Conservation (phyloP, 495 filamentous ascomycete genomes). For the Aspergillus sclerotiicarbonarius region DNA sequence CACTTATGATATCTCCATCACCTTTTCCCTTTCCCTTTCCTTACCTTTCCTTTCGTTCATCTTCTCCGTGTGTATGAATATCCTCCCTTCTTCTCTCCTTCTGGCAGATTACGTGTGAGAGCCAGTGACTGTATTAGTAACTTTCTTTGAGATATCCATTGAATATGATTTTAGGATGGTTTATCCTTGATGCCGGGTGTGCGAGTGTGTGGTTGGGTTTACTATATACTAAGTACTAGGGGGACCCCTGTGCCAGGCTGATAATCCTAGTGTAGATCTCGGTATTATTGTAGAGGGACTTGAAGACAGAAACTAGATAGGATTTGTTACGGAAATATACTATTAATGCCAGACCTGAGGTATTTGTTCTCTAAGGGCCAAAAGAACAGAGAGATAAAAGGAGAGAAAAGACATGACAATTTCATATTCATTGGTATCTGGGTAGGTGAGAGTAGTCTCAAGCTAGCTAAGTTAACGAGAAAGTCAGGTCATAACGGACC, state of each 20-base stretch:
- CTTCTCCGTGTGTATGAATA: not conserved
- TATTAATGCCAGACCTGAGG: no score
- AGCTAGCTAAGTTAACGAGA: conserved; percentile 1
- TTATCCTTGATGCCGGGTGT: no score
- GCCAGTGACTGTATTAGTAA: not conserved
- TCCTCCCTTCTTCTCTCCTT: not conserved
- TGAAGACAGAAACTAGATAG: no score
- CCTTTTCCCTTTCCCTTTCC: not conserved
- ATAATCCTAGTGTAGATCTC: no score
- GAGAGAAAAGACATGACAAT: not conserved
- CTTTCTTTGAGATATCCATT: not conserved
- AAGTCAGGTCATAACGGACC: not conserved
- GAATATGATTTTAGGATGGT: no score
- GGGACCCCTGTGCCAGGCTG: no score
- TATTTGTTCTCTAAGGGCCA: not conserved
- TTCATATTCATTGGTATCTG: conserved; percentile 18
- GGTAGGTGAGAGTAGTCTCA: conserved; percentile 1
- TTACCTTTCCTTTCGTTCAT: not conserved
- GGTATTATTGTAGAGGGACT: no score
- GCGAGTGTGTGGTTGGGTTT: not conserved
- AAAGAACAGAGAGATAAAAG: not conserved
- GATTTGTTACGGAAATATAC: no score
- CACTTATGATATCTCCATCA: not conserved
- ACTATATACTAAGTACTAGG: no score
- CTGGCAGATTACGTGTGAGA: not conserved